Percentiles rank a stretch among this genome's conserved stretches.
These are phyloP conservation scores for Gossypioides kirkii DNA, from an alignment of 345 rosid genomes.

Conservation along the genomic window DNA sequence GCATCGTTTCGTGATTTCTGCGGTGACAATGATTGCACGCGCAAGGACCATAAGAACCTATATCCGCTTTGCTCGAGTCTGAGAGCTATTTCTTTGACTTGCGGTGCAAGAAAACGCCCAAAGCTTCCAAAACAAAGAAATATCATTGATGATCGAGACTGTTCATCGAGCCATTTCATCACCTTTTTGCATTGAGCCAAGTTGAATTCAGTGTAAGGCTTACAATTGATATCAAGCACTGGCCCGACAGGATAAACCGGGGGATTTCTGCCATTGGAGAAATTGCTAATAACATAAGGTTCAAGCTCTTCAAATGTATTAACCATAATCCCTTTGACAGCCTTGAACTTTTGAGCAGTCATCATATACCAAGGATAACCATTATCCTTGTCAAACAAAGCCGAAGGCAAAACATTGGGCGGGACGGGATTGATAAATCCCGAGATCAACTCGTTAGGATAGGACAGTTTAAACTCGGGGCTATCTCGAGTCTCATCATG, in stretches of 20 bases:
- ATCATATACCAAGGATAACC: conserved; percentile 27
- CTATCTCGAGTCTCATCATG: not conserved
- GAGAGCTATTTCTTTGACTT: not conserved
- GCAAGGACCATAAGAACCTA: not conserved
- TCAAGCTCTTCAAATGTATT: too few relatives aligned
- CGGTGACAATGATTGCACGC: too few relatives aligned
- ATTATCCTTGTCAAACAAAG: conserved; percentile 17
- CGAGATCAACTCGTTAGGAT: conserved; percentile 19
- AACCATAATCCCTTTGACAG: conserved; percentile 6
- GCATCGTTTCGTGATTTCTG: not conserved
- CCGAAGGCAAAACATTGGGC: conserved; percentile 30
- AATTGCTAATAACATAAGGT: too few relatives aligned
- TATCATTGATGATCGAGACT: not conserved
- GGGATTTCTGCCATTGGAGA: too few relatives aligned
- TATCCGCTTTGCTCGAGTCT: not conserved
- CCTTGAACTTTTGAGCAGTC: conserved; percentile 26
- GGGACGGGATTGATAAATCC: conserved; percentile 35
- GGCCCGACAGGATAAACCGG: too few relatives aligned
- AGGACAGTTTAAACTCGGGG: conserved; percentile 18
- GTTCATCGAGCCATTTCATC: not conserved
- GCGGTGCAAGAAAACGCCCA: too few relatives aligned
- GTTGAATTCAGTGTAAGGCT: too few relatives aligned
- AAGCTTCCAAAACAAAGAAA: not conserved
- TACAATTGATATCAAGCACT: too few relatives aligned
- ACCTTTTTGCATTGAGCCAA: too few relatives aligned